Percentiles rank a stretch among this genome's conserved stretches.
Evolutionary conservation across 2,329 filamentous ascomycete species (phyloP).

Genomic region (Spiromastix sp.): DNA sequence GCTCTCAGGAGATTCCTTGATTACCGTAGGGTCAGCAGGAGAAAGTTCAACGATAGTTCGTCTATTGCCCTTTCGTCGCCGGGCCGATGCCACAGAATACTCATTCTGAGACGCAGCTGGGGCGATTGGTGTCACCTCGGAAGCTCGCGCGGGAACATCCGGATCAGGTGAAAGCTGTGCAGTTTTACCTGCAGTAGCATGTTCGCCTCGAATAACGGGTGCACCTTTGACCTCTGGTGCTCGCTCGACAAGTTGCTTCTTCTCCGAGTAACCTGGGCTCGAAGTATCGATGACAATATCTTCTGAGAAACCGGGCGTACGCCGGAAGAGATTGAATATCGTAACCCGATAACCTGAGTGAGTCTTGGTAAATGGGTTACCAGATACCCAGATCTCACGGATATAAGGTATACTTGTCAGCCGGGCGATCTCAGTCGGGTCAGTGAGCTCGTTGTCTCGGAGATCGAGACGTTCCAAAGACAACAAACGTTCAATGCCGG

Average conservation of each 20-base stretch:
- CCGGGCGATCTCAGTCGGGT: slow-evolving; percentile 81
- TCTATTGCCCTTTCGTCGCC: slow-evolving; percentile 41
- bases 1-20: background rate
- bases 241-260: slow-evolving; percentile 72
- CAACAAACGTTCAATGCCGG: slow-evolving; percentile 78
- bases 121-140: slow-evolving; percentile 4
- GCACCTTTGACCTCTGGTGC: slow-evolving; percentile 64
- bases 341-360: slow-evolving; percentile 76
- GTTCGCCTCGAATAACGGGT: slow-evolving; percentile 61
- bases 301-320: slow-evolving; percentile 77
- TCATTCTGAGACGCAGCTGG: slow-evolving; percentile 16
- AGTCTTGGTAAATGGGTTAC: slow-evolving; percentile 84
- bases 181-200: slow-evolving; percentile 37
- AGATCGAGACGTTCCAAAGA: slow-evolving; percentile 85
- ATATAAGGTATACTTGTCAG: slow-evolving; percentile 86
- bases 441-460: slow-evolving; percentile 80
- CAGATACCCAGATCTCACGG: slow-evolving; percentile 81
- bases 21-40: slow-evolving; percentile 24
- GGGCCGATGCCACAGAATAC: slow-evolving; percentile 22
- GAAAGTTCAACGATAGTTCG: slow-evolving; percentile 50
- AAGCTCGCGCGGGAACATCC: slow-evolving; percentile 7
- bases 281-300: slow-evolving; percentile 82
- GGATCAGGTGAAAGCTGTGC: slow-evolving; percentile 5
- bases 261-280: slow-evolving; percentile 75
- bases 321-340: slow-evolving; percentile 93